Evolutionary conservation across 352 stramenopile genomes (phyloP), one percentile per base, ranked within the genome.

Genomic region (Blastocystis sp.): DNA sequence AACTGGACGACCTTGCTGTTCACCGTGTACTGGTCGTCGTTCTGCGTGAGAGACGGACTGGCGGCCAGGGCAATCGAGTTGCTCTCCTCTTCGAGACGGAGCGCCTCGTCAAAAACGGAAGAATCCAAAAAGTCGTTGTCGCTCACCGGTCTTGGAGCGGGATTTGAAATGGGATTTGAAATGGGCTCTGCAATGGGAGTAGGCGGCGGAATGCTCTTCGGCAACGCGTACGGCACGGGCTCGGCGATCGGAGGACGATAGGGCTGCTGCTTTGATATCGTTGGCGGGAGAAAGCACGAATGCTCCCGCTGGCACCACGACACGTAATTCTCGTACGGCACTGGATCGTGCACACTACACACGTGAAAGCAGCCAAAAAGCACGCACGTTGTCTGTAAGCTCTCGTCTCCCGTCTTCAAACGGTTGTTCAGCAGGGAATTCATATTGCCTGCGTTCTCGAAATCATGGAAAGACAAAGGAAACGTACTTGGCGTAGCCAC

Each of bases 1-100:
- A 85, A 85, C n/a, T 85, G 74, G 21, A 85, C 29, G 33, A 59
- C 41, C 1, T 26, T 66, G 29, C 41, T 67, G 74, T 67, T 65
- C 19, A 85, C 74, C 2, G 61, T 69, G 29, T 59, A 59, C 3
- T 35, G 66, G 9, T 71, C 63, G 21, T n/a, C 16, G 29, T 2
- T 2, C 26, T 33, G 16, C 35, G n/a, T 24, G 13, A n/a, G 31
- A 10, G 41, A 35, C 3, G 26, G 63, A 3, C 9, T 19, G 31
- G 62, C 9, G 26, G 26, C 9, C 26, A 16, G 26, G 1, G 9
- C 31, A 9, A 67, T 19, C 0, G 62, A 9, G 26, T 24, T 31
- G 31, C 26, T 31, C 26, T 37, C 31, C 41, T 35, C 41, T 4
- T 71, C n/a, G 21, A 71, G 33, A 19, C 33, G 33, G 35, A 50